Base-by-base conservation (phyloP, 768 basidiomycete species). In the Pleurotus cornucopiae region DNA sequence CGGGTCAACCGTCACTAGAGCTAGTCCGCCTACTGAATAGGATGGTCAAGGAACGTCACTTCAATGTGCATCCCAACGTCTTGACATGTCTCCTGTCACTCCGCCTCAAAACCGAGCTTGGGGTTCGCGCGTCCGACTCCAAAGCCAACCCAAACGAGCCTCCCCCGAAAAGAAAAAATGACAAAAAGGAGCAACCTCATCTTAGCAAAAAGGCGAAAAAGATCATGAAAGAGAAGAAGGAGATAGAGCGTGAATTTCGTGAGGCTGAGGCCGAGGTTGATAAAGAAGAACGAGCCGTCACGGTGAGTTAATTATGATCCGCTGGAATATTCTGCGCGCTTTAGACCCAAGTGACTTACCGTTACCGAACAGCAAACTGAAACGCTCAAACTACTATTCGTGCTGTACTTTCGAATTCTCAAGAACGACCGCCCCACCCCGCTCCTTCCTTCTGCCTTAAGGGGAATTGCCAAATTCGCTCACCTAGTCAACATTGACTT, bases 401-500 rank as follows among this genome's bases (percentile, higher is more conserved):
- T 94, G 14, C 78, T 99, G 46, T 99, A 99, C 75, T 98, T 99
- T 73, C 87, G 89, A 59, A 89, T 98, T 63, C 77, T 99, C 62
- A 99, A 98, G 73, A 86, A 84, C 67, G 85, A 91, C 9, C 77
- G 75, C 20, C 85, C 88, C 30, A 89, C 89, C 1, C 82, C 85
- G 14, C 79, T 98, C 6, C 79, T 98, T 12, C 86, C 93, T 18
- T 82, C 89, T 30, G 95, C 94, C 43, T 77, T 99, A 60, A 86
- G 89, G 64, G 97, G 97, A 59, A 89, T 98, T 63, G 86, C 94
- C 2, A 87, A 85, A 73, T 98, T 92, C 66, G 89, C 96, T 1
- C 97, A 98, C 68, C 83, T 98, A 57, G 94, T 99, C 69, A 99
- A 97, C 71, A 83, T 98, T 63, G 95, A 99, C 69, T 98, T 99